Percentiles rank a stretch among this genome's conserved stretches.
These are phyloP conservation scores for Exophiala spinifera DNA, from an alignment of 2,329 filamentous ascomycete species.

Conservation along the genomic window DNA sequence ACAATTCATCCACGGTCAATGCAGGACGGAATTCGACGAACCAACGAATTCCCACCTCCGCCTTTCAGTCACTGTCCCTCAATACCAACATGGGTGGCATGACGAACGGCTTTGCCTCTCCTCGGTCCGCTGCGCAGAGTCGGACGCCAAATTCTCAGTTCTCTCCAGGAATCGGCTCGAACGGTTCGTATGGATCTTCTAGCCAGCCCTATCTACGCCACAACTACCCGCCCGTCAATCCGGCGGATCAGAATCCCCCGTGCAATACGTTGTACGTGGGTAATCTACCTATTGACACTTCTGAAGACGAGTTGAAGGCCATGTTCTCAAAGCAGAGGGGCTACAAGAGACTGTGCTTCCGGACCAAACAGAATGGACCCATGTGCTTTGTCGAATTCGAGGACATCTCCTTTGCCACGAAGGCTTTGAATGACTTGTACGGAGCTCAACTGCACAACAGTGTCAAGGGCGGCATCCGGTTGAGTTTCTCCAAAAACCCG, in stretches of 20 bases:
- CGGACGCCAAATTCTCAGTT: conserved; percentile 54
- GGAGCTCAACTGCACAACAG: conserved; percentile 85
- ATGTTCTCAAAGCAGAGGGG: conserved; percentile 91
- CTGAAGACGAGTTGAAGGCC: conserved; percentile 90
- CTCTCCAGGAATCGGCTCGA: conserved; percentile 53
- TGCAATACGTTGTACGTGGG: conserved; percentile 98
- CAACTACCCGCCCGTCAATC: conserved; percentile 82
- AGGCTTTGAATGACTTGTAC: conserved; percentile 84
- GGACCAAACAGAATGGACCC: conserved; percentile 89
- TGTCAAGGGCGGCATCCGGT: conserved; percentile 86
- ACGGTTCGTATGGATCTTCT: conserved; percentile 55
- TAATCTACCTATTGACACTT: conserved; percentile 89
- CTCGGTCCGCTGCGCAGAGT: conserved; percentile 48
- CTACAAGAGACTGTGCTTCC: conserved; percentile 92
- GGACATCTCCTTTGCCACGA: conserved; percentile 86
- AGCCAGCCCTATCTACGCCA: conserved; percentile 59
- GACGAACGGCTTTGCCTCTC: conserved; percentile 48
- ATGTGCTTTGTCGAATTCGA: conserved; percentile 99
- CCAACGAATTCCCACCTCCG: conserved; percentile 66
- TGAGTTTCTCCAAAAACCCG: conserved; percentile 97
- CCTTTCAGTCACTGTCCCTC: conserved; percentile 68
- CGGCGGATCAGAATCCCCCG: conserved; percentile 91
- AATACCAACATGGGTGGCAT: conserved; percentile 57
- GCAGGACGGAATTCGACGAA: conserved; percentile 63
- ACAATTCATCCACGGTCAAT: conserved; percentile 58